A percentile compares a stretch with the other conserved stretches of the same genome.
phyloP scores from a whole-genome alignment of 2,329 filamentous ascomycete species.

The Monilinia fructigena region DNA sequence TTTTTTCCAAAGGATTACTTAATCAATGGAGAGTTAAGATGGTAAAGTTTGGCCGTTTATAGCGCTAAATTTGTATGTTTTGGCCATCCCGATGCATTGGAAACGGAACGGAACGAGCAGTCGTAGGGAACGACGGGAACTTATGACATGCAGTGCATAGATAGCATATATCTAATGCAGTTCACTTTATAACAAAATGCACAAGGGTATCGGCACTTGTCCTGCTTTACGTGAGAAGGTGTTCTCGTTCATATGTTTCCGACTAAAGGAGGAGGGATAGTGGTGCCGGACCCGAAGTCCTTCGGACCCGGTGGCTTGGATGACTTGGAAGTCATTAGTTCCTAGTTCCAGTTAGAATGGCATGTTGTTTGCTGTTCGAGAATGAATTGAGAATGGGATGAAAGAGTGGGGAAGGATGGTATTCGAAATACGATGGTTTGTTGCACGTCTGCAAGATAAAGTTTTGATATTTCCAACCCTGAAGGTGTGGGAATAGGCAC shows the following conservation, averaged over 20 bases:
- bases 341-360: not conserved
- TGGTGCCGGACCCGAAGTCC: not conserved
- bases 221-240: not conserved
- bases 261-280: not conserved
- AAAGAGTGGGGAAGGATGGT: not conserved
- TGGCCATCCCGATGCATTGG: not conserved
- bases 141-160: conserved; percentile 11
- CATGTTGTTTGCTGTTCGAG: conserved; percentile 14
- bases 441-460: not conserved
- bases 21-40: not conserved
- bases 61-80: not conserved
- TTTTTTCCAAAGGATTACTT: not conserved
- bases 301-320: not conserved
- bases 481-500: not conserved
- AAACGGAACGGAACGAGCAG: conserved; percentile 3
- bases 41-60: not conserved
- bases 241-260: not conserved
- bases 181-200: not conserved
- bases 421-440: not conserved
- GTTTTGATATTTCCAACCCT: not conserved
- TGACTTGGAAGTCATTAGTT: not conserved
- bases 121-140: not conserved
- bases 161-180: conserved; percentile 5
- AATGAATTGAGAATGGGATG: conserved; percentile 8
- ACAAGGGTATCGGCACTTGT: not conserved